A percentile compares a stretch with the other conserved stretches of the same genome.
Evolutionary conservation across 192 early-diverging fungal species (phyloP).

Genomic region (Radiomyces spectabilis): DNA sequence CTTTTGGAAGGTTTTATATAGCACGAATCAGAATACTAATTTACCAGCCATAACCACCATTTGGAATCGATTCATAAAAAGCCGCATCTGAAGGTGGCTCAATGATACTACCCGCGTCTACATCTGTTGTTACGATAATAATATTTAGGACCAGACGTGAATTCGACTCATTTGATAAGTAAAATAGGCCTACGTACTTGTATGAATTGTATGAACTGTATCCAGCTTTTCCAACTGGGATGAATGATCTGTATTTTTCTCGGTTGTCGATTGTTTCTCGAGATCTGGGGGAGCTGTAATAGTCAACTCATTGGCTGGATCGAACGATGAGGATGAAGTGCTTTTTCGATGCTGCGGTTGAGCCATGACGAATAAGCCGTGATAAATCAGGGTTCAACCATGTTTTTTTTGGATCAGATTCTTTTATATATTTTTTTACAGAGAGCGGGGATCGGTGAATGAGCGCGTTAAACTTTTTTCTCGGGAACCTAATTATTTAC

Average conservation of each 20-base stretch:
- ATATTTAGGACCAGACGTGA: background rate
- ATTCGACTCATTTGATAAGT: background rate
- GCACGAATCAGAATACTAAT: background rate
- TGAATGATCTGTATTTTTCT: background rate
- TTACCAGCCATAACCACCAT: conserved; percentile 9
- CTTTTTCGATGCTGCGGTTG: no score
- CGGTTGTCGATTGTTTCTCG: background rate
- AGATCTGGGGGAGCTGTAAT: background rate
- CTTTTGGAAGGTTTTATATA: no score
- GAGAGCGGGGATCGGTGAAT: no score
- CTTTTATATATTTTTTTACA: no score
- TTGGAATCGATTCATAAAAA: background rate
- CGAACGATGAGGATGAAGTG: background rate
- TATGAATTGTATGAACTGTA: background rate
- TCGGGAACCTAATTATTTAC: no score
- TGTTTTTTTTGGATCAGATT: no score
- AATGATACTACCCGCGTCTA: background rate
- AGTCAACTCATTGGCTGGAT: background rate
- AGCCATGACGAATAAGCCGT: no score
- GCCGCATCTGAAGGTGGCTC: background rate
- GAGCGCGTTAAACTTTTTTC: no score
- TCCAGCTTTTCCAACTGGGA: no score
- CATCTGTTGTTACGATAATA: background rate
- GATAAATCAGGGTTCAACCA: no score
- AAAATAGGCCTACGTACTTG: background rate